Conservation (phyloP, 192 early-diverging fungal genomes). For the Gonapodya sp. region DNA sequence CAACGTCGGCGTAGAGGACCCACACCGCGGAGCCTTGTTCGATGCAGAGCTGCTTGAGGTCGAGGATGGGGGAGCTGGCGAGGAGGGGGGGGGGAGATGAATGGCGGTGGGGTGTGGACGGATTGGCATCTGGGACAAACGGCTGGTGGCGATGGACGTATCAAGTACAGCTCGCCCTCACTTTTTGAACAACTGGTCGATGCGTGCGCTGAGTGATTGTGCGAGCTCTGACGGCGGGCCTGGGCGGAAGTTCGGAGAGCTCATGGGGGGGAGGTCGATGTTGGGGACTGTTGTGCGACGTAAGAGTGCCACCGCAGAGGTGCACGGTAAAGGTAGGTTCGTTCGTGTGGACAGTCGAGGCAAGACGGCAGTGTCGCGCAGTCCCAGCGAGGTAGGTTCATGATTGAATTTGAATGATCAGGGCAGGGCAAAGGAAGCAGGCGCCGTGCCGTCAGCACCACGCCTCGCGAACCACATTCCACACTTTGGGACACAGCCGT, state of each 20-base stretch:
- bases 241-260: conserved; percentile 69
- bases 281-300: conserved; percentile 75
- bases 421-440: too few species aligned
- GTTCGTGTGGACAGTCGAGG: too few species aligned
- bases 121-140: not conserved
- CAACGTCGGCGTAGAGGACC: conserved; percentile 79
- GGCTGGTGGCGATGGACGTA: not conserved
- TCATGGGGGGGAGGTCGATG: conserved; percentile 83
- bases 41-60: conserved; percentile 67
- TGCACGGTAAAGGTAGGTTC: too few species aligned
- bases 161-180: conserved; percentile 11
- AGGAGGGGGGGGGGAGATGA: conserved; percentile 10
- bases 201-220: conserved; percentile 68
- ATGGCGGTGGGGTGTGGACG: not conserved
- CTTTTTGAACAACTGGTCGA: conserved; percentile 56
- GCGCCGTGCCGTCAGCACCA: too few species aligned
- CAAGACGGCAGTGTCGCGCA: too few species aligned
- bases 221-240: conserved; percentile 76
- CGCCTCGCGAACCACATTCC: too few species aligned
- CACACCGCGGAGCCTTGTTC: conserved; percentile 70
- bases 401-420: too few species aligned
- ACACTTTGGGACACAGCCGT: too few species aligned
- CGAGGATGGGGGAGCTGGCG: conserved; percentile 39
- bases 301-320: too few species aligned
- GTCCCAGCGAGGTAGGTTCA: too few species aligned